Base-by-base conservation (phyloP, 2,329 filamentous ascomycete species). In the Cladosporium austrohemisphaericum region DNA sequence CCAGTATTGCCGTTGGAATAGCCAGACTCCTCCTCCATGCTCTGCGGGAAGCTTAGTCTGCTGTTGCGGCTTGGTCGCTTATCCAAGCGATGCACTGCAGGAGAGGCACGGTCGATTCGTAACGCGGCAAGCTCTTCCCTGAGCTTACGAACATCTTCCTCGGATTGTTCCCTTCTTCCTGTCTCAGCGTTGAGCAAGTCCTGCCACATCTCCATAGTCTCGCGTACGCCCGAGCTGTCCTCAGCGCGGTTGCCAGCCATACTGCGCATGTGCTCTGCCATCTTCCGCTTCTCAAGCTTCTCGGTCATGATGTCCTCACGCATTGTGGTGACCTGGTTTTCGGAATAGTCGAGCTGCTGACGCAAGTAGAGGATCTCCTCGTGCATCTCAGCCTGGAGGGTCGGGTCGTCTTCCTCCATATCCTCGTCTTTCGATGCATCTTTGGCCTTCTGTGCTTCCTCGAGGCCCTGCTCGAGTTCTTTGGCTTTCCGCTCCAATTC, bases 101-200 rank as follows among this genome's bases (percentile, higher is more conserved):
- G 58, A 4, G 63, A 62, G 9, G 60, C 62, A 29, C 56, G 67
- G 20, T 86, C 83, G 22, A 65, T 60, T 11, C 62, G 58, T 26
- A 67, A 36, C 13, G 60, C 52, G 5, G 88, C 85, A 3, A 94
- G 72, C 63, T 98, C 92, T 50, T 95, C 90, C 5, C 88, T 83
- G 13, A 97, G 78, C 59, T 79, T 83, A 56, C 84, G 84, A 58
- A 91, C 91, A 57, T 97, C 91, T 33, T 95, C 88, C 57, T 97
- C 91, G 0, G 87, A 83, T 67, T 95, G 88, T 68, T 96, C 92
- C 51, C 92, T 82, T 23, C 90, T 83, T 3, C 86, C 85, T 2
- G 88, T 93, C 68, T 98, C 93, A 56, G 93, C 88, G 63, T 96
- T 89, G 20, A 96, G 79, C 53, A 97, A 80, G 60, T 96, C 92